Evolutionary conservation across 495 filamentous ascomycete genomes (phyloP).

Genomic region (Xylaria cubensis): DNA sequence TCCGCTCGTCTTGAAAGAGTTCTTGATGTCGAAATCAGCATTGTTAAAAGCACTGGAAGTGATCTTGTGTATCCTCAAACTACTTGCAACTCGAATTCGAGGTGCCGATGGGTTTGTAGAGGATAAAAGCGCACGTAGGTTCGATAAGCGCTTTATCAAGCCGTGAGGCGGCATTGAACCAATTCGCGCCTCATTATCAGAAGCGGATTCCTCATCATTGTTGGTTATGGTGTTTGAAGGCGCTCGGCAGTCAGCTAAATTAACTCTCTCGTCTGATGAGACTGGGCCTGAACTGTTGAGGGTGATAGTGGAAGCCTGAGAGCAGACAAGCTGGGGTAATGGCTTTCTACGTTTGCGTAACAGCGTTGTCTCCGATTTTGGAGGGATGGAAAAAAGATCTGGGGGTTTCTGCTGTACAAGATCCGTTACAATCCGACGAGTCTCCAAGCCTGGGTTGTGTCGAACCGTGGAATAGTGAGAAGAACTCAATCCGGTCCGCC

Average conservation of each 20-base stretch:
- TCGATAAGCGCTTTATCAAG: constrained; percentile 36
- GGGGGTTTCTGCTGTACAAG: constrained; percentile 29
- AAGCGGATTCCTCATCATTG: background rate
- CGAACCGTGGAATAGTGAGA: constrained; percentile 31
- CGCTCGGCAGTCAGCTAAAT: background rate
- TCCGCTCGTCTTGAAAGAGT: background rate
- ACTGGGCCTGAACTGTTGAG: background rate
- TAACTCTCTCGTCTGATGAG: constrained; percentile 4
- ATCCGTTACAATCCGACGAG: constrained; percentile 18
- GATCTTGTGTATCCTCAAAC: constrained; percentile 4
- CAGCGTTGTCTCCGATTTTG: constrained; percentile 18
- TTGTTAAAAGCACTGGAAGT: constrained; percentile 17
- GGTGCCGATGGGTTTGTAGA: constrained; percentile 14
- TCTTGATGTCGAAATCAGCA: constrained; percentile 19
- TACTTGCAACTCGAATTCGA: background rate
- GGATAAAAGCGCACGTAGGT: constrained; percentile 34
- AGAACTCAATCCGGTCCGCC: constrained; percentile 29
- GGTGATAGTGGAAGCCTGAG: constrained; percentile 7
- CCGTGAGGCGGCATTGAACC: constrained; percentile 27
- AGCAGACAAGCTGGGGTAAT: constrained; percentile 13
- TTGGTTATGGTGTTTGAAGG: background rate
- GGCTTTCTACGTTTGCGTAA: constrained; percentile 19
- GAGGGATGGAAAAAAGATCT: constrained; percentile 34
- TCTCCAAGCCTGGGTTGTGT: constrained; percentile 23
- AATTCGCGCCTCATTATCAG: background rate